Evolutionary conservation across 768 basidiomycete species (phyloP), one percentile per base, ranked within the genome.

Genomic region (Mycena crocata): DNA sequence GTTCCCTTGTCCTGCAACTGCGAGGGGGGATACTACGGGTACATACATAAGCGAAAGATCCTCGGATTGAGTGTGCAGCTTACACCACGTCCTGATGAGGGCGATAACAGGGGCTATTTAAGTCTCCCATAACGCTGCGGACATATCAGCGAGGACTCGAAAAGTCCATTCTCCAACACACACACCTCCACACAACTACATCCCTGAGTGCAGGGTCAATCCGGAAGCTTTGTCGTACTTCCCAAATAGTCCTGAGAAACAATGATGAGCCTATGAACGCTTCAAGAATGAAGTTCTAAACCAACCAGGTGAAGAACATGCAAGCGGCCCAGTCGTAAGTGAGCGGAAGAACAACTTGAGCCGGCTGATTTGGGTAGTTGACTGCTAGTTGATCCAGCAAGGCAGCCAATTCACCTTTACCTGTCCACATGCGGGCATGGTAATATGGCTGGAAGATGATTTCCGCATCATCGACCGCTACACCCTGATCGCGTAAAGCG

Each of bases 401-500:
- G 23, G 4, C 48, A 19, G 26, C 26, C 56, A 48, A 10, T 24
- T 58, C 31, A 7, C 44, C 45, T 30, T 21, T 28, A 17, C 30
- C 42, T 9, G 56, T 57, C 56, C 56, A 57, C 56, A 57, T 57
- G 2, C 56, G 57, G 5, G 57, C 10, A 48, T 46, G 57, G 26
- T 58, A 58, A 28, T 46, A 58, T 26, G 57, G 57, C 31, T 46
- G 44, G 30, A 58, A 58, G 30, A 58, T 45, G 24, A 57, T 45
- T 13, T 57, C 56, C 24, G 56, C 56, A 24, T 57, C n/a, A 14
- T 21, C 28, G 23, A 21, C 13, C 17, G 56, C 15, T 3, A 34
- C 30, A 17, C 32, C 40, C n/a, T 21, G 10, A 23, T 13, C 42
- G 19, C 57, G 57, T 19, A 58, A 37, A 15, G 57, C 57, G 15